A percentile compares a stretch with the other conserved stretches of the same genome.
Conservation (phyloP, 495 filamentous ascomycete species). For the Beverwykella pulmonaria region DNA sequence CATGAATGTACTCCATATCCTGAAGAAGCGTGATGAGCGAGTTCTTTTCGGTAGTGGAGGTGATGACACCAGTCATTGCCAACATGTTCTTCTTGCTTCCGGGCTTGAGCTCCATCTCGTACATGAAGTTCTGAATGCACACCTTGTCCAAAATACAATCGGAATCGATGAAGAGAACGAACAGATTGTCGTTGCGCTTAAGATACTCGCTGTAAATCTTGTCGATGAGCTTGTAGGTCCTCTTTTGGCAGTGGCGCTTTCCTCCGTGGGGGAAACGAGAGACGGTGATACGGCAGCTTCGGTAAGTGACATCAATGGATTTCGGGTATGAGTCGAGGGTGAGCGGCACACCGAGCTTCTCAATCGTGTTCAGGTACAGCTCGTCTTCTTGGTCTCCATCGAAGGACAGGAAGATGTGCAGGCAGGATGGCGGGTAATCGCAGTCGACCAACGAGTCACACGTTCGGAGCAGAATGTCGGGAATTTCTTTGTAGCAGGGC, state of each 20-base stretch:
- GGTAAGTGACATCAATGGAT: conserved; percentile 89
- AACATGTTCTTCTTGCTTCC: conserved; percentile 92
- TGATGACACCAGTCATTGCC: conserved; percentile 98
- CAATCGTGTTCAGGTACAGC: conserved; percentile 84
- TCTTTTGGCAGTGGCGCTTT: conserved; percentile 91
- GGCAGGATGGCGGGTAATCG: conserved; percentile 90
- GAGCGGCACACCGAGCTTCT: conserved; percentile 82
- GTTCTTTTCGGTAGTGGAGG: conserved; percentile 87
- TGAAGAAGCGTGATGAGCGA: conserved; percentile 89
- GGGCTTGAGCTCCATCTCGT: conserved; percentile 97
- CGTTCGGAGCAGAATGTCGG: conserved; percentile 81
- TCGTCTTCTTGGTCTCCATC: conserved; percentile 89
- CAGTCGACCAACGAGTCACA: conserved; percentile 92
- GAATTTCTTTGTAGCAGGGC: conserved; percentile 95
- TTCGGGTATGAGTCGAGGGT: conserved; percentile 77
- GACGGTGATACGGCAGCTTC: conserved; percentile 80
- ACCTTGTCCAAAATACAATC: conserved; percentile 93
- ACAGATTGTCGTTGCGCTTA: conserved; percentile 86
- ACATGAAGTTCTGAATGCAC: conserved; percentile 97
- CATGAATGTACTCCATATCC: conserved; percentile 98
- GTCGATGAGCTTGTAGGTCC: conserved; percentile 92
- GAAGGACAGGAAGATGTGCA: conserved; percentile 96
- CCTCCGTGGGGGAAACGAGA: conserved; percentile 93
- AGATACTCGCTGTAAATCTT: conserved; percentile 89
- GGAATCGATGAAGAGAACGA: conserved; percentile 96